A percentile compares a stretch with the other conserved stretches of the same genome.
Evolutionary conservation across 2,329 filamentous ascomycete species (phyloP).

Genomic region (Phoma herbarum): DNA sequence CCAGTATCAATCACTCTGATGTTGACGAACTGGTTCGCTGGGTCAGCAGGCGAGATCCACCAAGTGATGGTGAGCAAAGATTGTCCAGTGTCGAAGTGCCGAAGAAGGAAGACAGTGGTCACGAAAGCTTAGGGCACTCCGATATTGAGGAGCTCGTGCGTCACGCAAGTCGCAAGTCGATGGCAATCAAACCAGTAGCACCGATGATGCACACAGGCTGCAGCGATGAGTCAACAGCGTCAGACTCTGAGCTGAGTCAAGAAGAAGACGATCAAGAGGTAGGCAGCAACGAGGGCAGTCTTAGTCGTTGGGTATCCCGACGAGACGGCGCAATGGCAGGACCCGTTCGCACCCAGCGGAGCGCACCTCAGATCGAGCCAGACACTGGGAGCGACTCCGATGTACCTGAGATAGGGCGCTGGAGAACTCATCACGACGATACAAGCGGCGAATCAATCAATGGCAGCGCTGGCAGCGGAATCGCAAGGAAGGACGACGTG

Average conservation of each 20-base stretch:
- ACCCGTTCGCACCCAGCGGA: conserved; percentile 27
- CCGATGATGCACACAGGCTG: conserved; percentile 21
- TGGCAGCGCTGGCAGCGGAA: conserved; percentile 3
- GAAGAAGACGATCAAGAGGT: conserved; percentile 34
- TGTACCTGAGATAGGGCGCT: conserved; percentile 34
- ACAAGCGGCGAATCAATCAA: conserved; percentile 38
- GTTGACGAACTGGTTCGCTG: conserved; percentile 47
- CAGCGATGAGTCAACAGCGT: conserved; percentile 43
- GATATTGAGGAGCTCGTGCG: conserved; percentile 46
- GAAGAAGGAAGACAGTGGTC: conserved; percentile 34
- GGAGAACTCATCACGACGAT: conserved; percentile 32
- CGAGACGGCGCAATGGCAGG: conserved; percentile 38
- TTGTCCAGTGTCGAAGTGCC: conserved; percentile 6
- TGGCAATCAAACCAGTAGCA: conserved; percentile 6
- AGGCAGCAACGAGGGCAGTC: conserved; percentile 41
- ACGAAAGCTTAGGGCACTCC: conserved; percentile 42
- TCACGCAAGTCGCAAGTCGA: conserved; percentile 35
- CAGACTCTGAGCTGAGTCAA: conserved; percentile 36
- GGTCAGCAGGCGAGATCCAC: conserved; percentile 44
- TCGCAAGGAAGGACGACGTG: conserved; percentile 7
- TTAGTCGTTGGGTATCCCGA: conserved; percentile 48
- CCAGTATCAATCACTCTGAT: conserved; percentile 41
- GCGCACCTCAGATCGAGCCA: conserved; percentile 8
- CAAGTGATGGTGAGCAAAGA: conserved; percentile 39
- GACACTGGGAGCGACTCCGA: conserved; percentile 33